Percentiles rank a stretch among this genome's conserved stretches.
Conservation (phyloP, 2,329 filamentous ascomycete species). For the Cercospora nicotianae region DNA sequence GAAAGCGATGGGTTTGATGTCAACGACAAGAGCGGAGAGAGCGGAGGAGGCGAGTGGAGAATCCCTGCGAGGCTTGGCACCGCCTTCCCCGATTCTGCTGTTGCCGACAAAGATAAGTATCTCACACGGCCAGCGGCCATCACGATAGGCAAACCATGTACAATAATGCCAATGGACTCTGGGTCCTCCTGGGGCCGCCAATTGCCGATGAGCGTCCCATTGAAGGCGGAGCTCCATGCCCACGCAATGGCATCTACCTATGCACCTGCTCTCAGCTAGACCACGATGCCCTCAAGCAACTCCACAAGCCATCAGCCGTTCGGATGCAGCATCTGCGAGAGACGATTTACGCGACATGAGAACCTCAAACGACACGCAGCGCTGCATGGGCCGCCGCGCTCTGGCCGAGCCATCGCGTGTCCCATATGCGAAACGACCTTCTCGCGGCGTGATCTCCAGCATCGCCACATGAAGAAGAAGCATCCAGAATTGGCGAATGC, state of each 20-base stretch:
- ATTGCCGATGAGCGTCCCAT: neutral
- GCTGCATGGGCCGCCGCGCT: neutral
- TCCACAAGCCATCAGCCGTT: constrained; percentile 9
- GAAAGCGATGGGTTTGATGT: neutral
- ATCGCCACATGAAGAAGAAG: constrained; percentile 47
- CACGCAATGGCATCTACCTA: neutral
- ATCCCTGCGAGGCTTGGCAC: neutral
- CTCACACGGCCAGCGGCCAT: neutral
- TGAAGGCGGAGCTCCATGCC: neutral
- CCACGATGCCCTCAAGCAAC: neutral
- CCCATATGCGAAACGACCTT: constrained; percentile 44
- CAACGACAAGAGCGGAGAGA: neutral
- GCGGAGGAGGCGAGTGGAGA: neutral
- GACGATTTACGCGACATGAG: neutral
- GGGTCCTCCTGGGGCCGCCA: neutral
- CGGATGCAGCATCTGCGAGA: neutral
- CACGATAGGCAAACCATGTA: neutral
- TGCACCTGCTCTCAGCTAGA: too few species aligned
- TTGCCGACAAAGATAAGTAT: neutral
- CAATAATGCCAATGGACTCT: neutral
- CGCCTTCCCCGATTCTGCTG: neutral
- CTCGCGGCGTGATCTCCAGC: constrained; percentile 44
- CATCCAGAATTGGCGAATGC: constrained; percentile 29
- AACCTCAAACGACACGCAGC: neutral
- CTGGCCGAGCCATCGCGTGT: constrained; percentile 36